Base-by-base conservation (phyloP, 805 yeast species). In the Ogataea haglerorum region DNA sequence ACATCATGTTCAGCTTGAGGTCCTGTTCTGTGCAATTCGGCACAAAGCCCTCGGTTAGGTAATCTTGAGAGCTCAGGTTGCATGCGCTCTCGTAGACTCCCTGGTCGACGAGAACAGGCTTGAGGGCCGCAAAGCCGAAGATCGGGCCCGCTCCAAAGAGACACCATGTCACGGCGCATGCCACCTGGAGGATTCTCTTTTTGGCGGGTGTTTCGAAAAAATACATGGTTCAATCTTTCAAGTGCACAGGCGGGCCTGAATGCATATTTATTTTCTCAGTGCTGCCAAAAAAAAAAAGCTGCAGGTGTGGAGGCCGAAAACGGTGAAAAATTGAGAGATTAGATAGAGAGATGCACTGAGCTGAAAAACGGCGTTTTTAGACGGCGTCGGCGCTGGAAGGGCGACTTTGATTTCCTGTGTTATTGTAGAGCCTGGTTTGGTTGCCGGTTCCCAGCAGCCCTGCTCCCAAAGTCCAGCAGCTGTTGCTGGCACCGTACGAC, bases 111-210 rank as follows among this genome's bases (percentile, higher is more conserved):
- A 76, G 59, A 4, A 73, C 63, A 8, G 81, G 81, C 47, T 76
- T 76, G 51, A 76, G 61, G 12, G 81, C 81, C 6, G 81, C 81
- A 61, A 76, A 76, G 5, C 81, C 81, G 54, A 76, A 76, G 25
- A 75, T 72, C 3, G 80, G 78, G 4, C 81, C 81, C 3, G 78
- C 80, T 4, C 79, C 72, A 19, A 76, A 57, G 7, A 76, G 58
- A 51, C 80, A 75, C 80, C 80, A 76, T 13, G 64, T 43, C 15
- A 75, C 73, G 15, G 81, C 79, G 60, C 78, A 69, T 12, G 53
- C 56, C 31, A 73, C 69, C 55, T 75, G 81, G 15, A 54, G 25
- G 8, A 69, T 26, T 45, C 72, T 60, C 27, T 47, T 67, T 17
- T 45, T 52, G n/a, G 44, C 22, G 1, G 63, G 32, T 3, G 52